Base-by-base conservation (phyloP, 805 yeast genomes). In the Zygoascus bituminiphila region DNA sequence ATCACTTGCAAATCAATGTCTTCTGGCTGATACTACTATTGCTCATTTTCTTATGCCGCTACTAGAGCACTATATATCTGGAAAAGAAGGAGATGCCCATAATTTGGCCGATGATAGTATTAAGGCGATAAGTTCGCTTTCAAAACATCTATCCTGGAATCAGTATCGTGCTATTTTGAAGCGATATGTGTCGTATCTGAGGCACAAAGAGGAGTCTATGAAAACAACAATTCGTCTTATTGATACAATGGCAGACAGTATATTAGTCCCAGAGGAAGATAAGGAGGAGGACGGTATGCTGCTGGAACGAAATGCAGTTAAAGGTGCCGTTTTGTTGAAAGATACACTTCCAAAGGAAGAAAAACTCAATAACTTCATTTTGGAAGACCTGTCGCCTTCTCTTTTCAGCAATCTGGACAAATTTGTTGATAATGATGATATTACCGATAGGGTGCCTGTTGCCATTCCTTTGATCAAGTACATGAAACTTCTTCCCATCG, bases 41-140 rank as follows among this genome's bases (percentile, higher is more conserved):
- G 75, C 95, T 0, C 93, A 86, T 59, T 88, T 83, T 61, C 59
- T 93, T 39, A 66, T 93, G 48, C 98, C 98, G 4, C 76, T 89
- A 54, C 73, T 89, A 51, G 98, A 93, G 67, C 81, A 78, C 52
- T 88, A 81, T 65, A 88, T 84, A 1, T 93, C 83, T 53, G 54
- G 53, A 2, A 54, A 62, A 1, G 63, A 59, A 29, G 61, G 55
- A n/a, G 71, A 65, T 15, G 56, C 62, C 12, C 66, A 67, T 35
- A 62, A 61, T 37, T 50, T 70, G 29, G 67, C 70, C 1, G 69
- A 62, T 19, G 72, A 65, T 40, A 73, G 95, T 0, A 69, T 84
- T 23, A 67, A 66, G 2, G 70, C 88, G 0, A 76, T 89, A 51
- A 80, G 86, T 3, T 60, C 58, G 12, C 69, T 93, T 53, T 69